Evolutionary conservation across 2,329 filamentous ascomycete genomes (phyloP), one percentile per base, ranked within the genome.

Genomic region (Aureobasidium sp.): DNA sequence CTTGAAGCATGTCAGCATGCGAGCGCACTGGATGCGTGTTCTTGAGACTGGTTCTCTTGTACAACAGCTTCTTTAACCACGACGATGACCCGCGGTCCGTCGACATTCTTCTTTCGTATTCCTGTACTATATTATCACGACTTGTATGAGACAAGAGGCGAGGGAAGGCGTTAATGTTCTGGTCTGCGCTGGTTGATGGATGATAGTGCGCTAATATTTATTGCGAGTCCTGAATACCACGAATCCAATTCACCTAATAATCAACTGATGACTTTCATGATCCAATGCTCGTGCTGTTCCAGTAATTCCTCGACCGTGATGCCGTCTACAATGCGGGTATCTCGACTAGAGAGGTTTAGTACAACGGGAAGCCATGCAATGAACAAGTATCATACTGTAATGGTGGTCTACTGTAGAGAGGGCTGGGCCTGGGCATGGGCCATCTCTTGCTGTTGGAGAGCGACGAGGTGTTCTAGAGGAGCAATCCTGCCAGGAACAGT

Each of bases 41-140:
- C 11, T n/a, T 23, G 51, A 17, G 40, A 15, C 21, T 40, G 21
- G 38, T 55, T 46, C 40, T 19, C 7, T 59, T 59, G 40, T 59
- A 40, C 45, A 59, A 49, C 33, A 49, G 11, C 17, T 50, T 50
- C 40, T 19, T 33, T 29, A 9, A 29, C 27, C 42, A 19, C 15
- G 23, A 46, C 40, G 37, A 29, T 29, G 7, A 25, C 8, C 23
- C 21, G 11, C 13, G 25, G 37, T 55, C 38, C 15, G 42, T 38
- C 27, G 23, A 17, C 33, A 15, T 47, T 23, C 4, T 42, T 43
- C 15, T 60, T 53, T 54, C 57, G 35, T 54, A 53, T 53, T 47
- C 15, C 58, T 54, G 58, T 54, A 60, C 31, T 54, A 60, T 60
- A 54, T 35, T 47, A 54, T 60, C 25, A 60, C 49, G 58, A 60